Evolutionary conservation across 495 filamentous ascomycete genomes (phyloP).

Genomic region (Xylaria grammica): DNA sequence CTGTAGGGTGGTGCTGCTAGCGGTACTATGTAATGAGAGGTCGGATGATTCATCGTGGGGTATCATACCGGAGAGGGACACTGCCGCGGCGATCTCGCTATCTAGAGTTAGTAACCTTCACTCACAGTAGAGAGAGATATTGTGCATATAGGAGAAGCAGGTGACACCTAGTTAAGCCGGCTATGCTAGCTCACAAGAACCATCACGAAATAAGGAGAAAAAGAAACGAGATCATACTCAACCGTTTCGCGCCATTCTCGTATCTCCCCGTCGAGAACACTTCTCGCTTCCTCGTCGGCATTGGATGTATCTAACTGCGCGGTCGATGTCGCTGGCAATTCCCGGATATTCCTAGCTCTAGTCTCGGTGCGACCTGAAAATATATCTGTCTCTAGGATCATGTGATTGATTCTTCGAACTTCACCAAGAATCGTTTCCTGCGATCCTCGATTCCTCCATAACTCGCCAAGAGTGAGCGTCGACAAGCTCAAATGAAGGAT

Average conservation of each 20-base stretch:
- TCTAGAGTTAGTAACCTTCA: neutral
- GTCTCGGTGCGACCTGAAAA: constrained; percentile 10
- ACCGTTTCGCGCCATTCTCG: constrained; percentile 29
- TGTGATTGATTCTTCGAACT: constrained; percentile 26
- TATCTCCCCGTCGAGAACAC: constrained; percentile 25
- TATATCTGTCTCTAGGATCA: constrained; percentile 22
- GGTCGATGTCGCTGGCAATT: neutral
- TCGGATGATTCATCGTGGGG: constrained; percentile 16
- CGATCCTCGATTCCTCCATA: constrained; percentile 28
- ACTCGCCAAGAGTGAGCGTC: constrained; percentile 26
- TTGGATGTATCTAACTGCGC: neutral
- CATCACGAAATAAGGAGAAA: neutral
- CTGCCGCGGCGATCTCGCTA: constrained; percentile 26
- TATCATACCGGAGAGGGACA: constrained; percentile 22
- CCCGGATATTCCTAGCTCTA: neutral
- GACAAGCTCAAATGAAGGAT: constrained; percentile 31
- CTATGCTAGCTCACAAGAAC: neutral
- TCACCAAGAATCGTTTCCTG: constrained; percentile 31
- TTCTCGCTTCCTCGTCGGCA: constrained; percentile 16
- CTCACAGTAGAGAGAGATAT: neutral
- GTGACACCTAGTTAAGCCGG: neutral
- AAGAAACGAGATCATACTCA: constrained; percentile 11
- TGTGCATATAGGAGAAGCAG: neutral
- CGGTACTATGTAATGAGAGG: neutral
- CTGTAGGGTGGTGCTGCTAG: constrained; percentile 25